A percentile compares a stretch with the other conserved stretches of the same genome.
Conservation (phyloP, 2,329 filamentous ascomycete genomes). For the Clarireedia homoeocarpa region DNA sequence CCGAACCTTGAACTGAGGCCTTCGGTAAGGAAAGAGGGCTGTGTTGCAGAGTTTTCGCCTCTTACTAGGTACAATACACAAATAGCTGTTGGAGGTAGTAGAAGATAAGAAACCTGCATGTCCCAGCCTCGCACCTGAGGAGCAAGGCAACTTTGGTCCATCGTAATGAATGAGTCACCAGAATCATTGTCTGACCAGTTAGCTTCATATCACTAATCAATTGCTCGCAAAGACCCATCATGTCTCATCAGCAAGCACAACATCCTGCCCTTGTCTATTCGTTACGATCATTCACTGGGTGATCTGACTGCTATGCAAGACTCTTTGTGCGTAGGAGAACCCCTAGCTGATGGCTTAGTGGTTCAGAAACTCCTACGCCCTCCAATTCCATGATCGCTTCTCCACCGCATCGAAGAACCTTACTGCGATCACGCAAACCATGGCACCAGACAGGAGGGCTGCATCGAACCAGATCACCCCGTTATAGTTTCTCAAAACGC, state of each 20-base stretch:
- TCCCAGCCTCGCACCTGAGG: no score
- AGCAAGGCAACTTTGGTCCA: no score
- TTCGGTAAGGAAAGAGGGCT: background rate
- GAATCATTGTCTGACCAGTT: no score
- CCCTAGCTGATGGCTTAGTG: background rate
- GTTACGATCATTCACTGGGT: no score
- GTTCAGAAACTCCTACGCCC: conserved; percentile 22
- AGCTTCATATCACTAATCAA: no score
- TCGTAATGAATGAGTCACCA: no score
- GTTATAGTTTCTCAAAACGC: conserved; percentile 30
- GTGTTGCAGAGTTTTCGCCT: background rate
- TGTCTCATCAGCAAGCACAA: no score
- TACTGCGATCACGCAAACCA: conserved; percentile 35
- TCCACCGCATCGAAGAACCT: conserved; percentile 34
- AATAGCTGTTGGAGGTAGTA: background rate
- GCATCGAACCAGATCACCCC: conserved; percentile 33
- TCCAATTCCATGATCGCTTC: conserved; percentile 35
- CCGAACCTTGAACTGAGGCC: background rate
- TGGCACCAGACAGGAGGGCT: conserved; percentile 32
- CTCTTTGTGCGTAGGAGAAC: no score
- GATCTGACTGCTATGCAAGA: no score
- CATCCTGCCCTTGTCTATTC: no score
- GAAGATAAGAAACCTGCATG: no score
- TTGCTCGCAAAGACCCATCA: no score
- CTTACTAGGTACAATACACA: background rate